These are phyloP conservation scores for Fomitopsis betulina DNA, from an alignment of 1,284 basidiomycete genomes.

Conservation along the genomic window DNA sequence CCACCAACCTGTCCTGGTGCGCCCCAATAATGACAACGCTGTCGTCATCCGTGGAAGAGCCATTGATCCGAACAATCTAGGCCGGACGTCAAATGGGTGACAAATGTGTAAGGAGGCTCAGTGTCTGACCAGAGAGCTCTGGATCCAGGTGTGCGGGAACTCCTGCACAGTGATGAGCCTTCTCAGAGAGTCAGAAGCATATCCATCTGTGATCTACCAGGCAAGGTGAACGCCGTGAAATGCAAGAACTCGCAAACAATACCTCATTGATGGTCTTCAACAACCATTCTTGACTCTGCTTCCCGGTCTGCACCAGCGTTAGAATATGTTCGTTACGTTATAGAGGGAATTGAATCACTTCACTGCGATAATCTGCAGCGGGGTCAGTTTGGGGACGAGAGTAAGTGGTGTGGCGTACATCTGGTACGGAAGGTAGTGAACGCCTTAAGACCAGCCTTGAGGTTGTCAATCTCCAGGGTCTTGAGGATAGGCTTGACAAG, in stretches of 20 bases:
- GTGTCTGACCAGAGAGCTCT: slow-evolving; percentile 76
- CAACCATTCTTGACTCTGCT: slow-evolving; percentile 82
- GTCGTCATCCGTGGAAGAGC: slow-evolving; percentile 56
- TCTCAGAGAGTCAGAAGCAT: slow-evolving; percentile 51
- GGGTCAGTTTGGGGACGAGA: neutral
- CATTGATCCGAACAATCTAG: slow-evolving; percentile 70
- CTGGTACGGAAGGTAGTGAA: slow-evolving; percentile 75
- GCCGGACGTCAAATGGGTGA: slow-evolving; percentile 9
- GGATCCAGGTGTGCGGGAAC: slow-evolving; percentile 89
- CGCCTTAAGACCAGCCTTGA: slow-evolving; percentile 62
- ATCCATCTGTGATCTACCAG: slow-evolving; percentile 59
- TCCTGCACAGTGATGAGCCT: slow-evolving; percentile 66
- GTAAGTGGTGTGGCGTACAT: slow-evolving; percentile 37
- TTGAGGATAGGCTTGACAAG: slow-evolving; percentile 57
- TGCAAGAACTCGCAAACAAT: slow-evolving; percentile 7
- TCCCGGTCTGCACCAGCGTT: slow-evolving; percentile 56
- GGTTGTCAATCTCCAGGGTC: slow-evolving; percentile 63
- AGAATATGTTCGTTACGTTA: neutral
- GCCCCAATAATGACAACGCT: slow-evolving; percentile 70
- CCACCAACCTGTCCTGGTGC: slow-evolving; percentile 79
- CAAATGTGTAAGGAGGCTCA: neutral
- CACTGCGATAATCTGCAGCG: slow-evolving; percentile 25
- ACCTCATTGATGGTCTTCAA: slow-evolving; percentile 69
- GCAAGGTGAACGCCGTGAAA: slow-evolving; percentile 8
- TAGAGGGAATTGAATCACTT: slow-evolving; percentile 46